A percentile compares a stretch with the other conserved stretches of the same genome.
These are phyloP conservation scores for Bisporella sp. DNA, from an alignment of 2,329 filamentous ascomycete species.

Conservation along the genomic window DNA sequence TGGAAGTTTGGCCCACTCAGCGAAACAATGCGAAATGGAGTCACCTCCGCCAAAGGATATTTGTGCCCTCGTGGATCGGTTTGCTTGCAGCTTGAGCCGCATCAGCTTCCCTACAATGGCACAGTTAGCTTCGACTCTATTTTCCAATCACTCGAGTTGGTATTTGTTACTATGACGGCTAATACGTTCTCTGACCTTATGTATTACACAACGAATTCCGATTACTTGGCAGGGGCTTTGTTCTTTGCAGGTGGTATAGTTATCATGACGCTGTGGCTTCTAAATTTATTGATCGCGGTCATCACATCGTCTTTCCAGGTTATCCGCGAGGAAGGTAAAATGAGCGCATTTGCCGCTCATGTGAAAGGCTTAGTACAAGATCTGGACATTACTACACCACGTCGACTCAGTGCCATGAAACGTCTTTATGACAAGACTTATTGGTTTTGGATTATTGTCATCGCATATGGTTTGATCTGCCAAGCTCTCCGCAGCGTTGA, in stretches of 20 bases:
- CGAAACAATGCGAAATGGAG: conserved; percentile 41
- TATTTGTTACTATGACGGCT: conserved; percentile 97
- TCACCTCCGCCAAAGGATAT: conserved; percentile 67
- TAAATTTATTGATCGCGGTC: conserved; percentile 89
- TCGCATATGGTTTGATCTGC: conserved; percentile 70
- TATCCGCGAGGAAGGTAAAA: conserved; percentile 91
- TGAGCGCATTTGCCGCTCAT: conserved; percentile 83
- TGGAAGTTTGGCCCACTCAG: conserved; percentile 51
- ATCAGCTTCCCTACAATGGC: conserved; percentile 58
- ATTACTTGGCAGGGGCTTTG: conserved; percentile 79
- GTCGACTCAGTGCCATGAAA: conserved; percentile 51
- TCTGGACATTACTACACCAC: conserved; percentile 26
- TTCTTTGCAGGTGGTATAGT: conserved; percentile 72
- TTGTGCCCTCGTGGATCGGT: conserved; percentile 78
- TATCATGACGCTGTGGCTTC: conserved; percentile 92
- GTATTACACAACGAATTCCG: conserved; percentile 87
- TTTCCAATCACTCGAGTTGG: conserved; percentile 80
- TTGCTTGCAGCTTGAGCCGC: conserved; percentile 69
- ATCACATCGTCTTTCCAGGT: conserved; percentile 98
- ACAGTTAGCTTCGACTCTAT: conserved; percentile 97
- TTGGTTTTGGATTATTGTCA: conserved; percentile 73
- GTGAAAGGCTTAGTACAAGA: conserved; percentile 37
- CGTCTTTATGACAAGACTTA: conserved; percentile 66
- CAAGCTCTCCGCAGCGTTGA: conserved; percentile 70
- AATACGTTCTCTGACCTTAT: conserved; percentile 95